These are phyloP conservation scores for Aspergillus sp. DNA, from an alignment of 2,329 filamentous ascomycete species.

Conservation along the genomic window DNA sequence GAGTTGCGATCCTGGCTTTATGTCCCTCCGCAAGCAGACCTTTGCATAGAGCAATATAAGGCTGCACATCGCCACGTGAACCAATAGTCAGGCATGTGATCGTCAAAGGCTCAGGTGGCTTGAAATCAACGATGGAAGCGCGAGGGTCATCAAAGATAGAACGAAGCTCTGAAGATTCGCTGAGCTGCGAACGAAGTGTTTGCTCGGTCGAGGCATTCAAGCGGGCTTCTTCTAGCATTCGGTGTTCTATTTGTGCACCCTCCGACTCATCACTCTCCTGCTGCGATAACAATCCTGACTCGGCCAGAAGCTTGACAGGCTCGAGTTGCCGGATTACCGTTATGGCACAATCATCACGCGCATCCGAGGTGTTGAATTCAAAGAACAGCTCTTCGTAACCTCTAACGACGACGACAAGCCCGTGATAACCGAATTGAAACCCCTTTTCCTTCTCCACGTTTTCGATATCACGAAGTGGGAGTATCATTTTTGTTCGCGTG, in stretches of 20 bases:
- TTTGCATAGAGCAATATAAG: conserved; percentile 95
- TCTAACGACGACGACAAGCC: conserved; percentile 86
- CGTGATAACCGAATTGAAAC: conserved; percentile 87
- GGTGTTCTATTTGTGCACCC: conserved; percentile 75
- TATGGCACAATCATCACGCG: conserved; percentile 84
- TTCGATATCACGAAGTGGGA: conserved; percentile 87
- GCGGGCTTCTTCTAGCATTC: conserved; percentile 75
- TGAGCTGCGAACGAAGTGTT: conserved; percentile 22
- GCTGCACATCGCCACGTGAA: conserved; percentile 92
- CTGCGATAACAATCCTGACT: conserved; percentile 65
- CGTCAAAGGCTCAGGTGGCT: conserved; percentile 73
- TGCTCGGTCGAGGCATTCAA: conserved; percentile 42
- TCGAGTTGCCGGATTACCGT: conserved; percentile 78
- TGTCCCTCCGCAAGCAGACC: conserved; percentile 86
- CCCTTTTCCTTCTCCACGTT: conserved; percentile 94
- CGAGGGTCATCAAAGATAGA: conserved; percentile 88
- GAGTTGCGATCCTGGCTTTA: conserved; percentile 82
- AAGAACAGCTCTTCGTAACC: conserved; percentile 97
- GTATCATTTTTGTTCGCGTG: conserved; percentile 86
- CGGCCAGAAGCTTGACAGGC: conserved; percentile 66
- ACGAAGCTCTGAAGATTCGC: conserved; percentile 52
- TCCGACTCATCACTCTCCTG: conserved; percentile 71
- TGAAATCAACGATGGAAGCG: conserved; percentile 87
- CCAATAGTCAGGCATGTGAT: conserved; percentile 96
- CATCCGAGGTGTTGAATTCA: conserved; percentile 76